phyloP scores from a whole-genome alignment of 306 rosid species.

The Lagenaria siceraria region DNA sequence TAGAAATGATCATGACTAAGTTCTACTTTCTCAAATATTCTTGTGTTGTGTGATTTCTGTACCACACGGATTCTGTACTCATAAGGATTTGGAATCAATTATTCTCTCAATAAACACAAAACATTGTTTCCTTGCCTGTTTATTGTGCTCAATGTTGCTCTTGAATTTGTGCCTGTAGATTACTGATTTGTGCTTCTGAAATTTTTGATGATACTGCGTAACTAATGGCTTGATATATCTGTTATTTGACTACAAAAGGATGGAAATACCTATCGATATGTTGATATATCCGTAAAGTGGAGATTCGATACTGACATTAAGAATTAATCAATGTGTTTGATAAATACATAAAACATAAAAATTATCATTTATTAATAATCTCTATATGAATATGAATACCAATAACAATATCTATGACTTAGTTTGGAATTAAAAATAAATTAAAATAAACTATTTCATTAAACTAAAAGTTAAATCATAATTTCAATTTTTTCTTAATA shows the following conservation, averaged over 20 bases:
- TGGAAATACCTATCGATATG: too few relatives aligned
- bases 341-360: too few relatives aligned
- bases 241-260: neutral
- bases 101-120: neutral
- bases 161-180: neutral
- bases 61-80: conserved; percentile 5
- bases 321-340: too few relatives aligned
- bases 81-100: neutral
- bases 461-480: too few relatives aligned
- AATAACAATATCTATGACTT: too few relatives aligned
- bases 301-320: too few relatives aligned
- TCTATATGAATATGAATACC: too few relatives aligned
- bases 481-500: too few relatives aligned
- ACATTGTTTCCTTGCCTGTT: neutral
- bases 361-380: too few relatives aligned
- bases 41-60: neutral
- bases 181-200: neutral
- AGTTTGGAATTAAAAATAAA: too few relatives aligned
- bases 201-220: neutral
- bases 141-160: neutral
- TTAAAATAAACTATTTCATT: too few relatives aligned
- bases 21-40: neutral
- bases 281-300: too few relatives aligned
- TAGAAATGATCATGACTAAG: neutral
- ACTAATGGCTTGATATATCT: neutral